Evolutionary conservation across 140 eudicot species (phyloP).

Genomic region (Cichorium intybus): DNA sequence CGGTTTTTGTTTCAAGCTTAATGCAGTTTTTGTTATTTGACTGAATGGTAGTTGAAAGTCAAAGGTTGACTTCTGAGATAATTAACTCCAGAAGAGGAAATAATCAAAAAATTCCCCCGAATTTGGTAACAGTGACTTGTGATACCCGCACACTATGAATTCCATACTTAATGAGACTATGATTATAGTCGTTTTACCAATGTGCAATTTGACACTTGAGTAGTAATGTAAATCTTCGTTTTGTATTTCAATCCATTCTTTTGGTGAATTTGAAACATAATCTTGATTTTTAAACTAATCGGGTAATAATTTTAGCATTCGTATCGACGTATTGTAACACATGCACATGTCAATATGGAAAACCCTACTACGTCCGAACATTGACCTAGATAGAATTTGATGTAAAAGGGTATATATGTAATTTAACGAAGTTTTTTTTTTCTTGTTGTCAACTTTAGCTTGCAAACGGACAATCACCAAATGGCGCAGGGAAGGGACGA

Average conservation of each 20-base stretch:
- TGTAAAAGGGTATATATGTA: conserved; percentile 8
- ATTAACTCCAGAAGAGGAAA: not conserved
- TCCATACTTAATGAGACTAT: not conserved
- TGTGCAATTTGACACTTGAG: conserved; percentile 3
- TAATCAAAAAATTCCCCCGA: not conserved
- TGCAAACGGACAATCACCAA: conserved; percentile 45
- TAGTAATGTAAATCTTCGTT: conserved; percentile 17
- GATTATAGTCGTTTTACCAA: conserved; percentile 21
- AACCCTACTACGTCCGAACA: not conserved
- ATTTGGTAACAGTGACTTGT: not conserved
- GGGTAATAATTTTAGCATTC: not conserved
- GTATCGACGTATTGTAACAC: not conserved
- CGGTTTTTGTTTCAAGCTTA: not conserved
- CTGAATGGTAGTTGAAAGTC: not conserved
- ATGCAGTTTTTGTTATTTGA: not conserved
- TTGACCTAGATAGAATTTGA: not conserved
- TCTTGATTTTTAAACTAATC: not conserved
- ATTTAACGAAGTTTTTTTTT: not conserved
- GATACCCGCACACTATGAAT: not conserved
- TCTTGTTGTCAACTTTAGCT: conserved; percentile 33
- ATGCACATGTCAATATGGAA: not conserved
- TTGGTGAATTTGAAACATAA: not conserved
- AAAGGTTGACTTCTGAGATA: conserved; percentile 6
- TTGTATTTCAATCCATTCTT: not conserved
- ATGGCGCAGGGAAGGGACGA: conserved; percentile 71